These are phyloP conservation scores for Nothophytophthora sp. DNA, from an alignment of 352 stramenopile species.

Conservation along the genomic window DNA sequence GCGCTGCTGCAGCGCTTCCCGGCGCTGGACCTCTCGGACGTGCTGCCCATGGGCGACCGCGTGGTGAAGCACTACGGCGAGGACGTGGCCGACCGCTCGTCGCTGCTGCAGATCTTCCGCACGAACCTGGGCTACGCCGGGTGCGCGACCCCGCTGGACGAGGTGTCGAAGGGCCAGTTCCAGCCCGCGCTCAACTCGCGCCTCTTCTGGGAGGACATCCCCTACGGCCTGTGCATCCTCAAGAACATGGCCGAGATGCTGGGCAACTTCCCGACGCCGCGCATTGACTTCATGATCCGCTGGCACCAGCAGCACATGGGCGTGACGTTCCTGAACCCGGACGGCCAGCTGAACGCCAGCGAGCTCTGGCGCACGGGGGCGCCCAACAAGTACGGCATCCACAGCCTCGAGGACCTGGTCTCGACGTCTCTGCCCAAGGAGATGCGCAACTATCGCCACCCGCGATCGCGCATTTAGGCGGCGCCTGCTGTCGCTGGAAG, in stretches of 20 bases:
- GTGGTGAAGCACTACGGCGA: conserved; percentile 93
- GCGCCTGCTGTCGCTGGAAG: background rate
- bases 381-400: conserved; percentile 92
- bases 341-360: conserved; percentile 89
- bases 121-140: conserved; percentile 91
- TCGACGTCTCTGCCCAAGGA: conserved; percentile 87
- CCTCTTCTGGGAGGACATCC: conserved; percentile 94
- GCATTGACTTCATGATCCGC: conserved; percentile 94
- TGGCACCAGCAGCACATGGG: conserved; percentile 94
- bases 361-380: conserved; percentile 89
- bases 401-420: conserved; percentile 89
- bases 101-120: conserved; percentile 90
- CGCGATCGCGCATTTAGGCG: conserved; percentile 82
- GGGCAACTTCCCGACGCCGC: conserved; percentile 92
- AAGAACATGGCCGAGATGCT: conserved; percentile 94
- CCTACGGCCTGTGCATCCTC: conserved; percentile 92
- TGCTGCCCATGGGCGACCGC: conserved; percentile 90
- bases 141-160: conserved; percentile 87
- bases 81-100: conserved; percentile 87
- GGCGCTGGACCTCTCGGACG: conserved; percentile 88
- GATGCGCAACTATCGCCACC: conserved; percentile 89
- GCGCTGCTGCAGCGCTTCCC: conserved; percentile 90
- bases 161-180: conserved; percentile 74
- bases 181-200: conserved; percentile 84
- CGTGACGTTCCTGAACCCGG: conserved; percentile 82